These are phyloP conservation scores for Globisporangium cederbergense DNA, from an alignment of 352 stramenopile species.

Conservation along the genomic window DNA sequence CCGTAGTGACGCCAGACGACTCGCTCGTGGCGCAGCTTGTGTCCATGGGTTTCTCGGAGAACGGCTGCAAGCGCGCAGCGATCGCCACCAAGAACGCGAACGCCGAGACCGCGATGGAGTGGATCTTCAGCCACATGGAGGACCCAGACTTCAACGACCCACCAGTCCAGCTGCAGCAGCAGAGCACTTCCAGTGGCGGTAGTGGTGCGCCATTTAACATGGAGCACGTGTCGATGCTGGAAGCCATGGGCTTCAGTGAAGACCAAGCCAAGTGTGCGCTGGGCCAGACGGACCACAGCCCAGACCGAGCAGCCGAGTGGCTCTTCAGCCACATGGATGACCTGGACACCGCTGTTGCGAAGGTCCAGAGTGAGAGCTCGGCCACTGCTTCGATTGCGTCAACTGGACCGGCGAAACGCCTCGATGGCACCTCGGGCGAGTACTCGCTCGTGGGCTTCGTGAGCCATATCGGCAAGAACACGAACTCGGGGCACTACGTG, in stretches of 20 bases:
- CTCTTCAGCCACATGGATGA: conserved; percentile 98
- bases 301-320: conserved; percentile 96
- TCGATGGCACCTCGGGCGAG: conserved; percentile 61
- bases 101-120: conserved; percentile 95
- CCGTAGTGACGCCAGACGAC: conserved; percentile 81
- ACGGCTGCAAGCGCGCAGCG: conserved; percentile 95
- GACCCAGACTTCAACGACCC: conserved; percentile 98
- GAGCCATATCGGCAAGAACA: conserved; percentile 98
- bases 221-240: conserved; percentile 58
- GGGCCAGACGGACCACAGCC: conserved; percentile 87
- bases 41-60: conserved; percentile 98
- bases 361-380: conserved; percentile 23
- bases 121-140: conserved; percentile 98
- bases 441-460: conserved; percentile 98
- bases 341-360: conserved; percentile 89
- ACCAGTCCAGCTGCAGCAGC: conserved; percentile 26
- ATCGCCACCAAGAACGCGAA: conserved; percentile 89
- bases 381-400: conserved; percentile 13
- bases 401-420: conserved; percentile 26
- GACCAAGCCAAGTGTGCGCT: conserved; percentile 91
- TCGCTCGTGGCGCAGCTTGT: conserved; percentile 92
- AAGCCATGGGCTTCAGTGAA: conserved; percentile 88
- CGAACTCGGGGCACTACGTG: conserved; percentile 97
- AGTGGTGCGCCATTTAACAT: conserved; percentile 77
- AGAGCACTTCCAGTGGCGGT: conserved; percentile 1